Evolutionary conservation across 768 basidiomycete genomes (phyloP), one percentile per base, ranked within the genome.

Genomic region (Brasilioporus rufonigricans): DNA sequence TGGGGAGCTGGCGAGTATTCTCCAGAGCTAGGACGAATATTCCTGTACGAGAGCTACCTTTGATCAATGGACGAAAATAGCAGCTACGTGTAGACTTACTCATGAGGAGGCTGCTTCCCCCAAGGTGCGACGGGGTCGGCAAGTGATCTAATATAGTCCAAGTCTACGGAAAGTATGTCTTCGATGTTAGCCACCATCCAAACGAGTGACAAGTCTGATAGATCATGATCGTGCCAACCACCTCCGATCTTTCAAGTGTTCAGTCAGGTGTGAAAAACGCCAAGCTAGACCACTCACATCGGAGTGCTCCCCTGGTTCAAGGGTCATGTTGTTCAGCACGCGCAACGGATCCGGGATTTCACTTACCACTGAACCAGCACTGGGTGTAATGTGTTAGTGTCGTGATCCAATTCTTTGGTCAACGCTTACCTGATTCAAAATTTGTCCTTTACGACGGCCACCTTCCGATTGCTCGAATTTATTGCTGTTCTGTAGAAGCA

Each of bases 351-450:
- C 3, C 5, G 19, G 14, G 23, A n/a, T 12, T 23, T 44, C 43
- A 48, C 75, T 63, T 63, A 81, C 87, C 87, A 50, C 79, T 69
- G 63, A 90, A 90, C 87, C 88, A 90, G 59, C 83, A 86, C 84
- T 87, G 33, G 26, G 31, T 27, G 16, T 19, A 9, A 51, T 43
- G 35, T 13, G 23, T 64, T 39, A 67, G 56, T 16, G 43, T 47
- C 46, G 3, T 19, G 26, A 31, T 23, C n/a, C 18, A 3, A 41
- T 11, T 44, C 21, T 33, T 44, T 24, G 21, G 44, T 44, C 21
- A 38, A 14, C 16, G 52, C 72, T 62, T 56, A 81, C 86, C 75
- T 90, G 87, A 53, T 80, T 82, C 56, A 90, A 65, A 14, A 78
- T 61, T 59, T 90, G 88, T 8, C 76, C 75, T 63, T 83, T 86